These are phyloP conservation scores for Boletus smithii DNA, from an alignment of 1,284 basidiomycete species.

Conservation along the genomic window DNA sequence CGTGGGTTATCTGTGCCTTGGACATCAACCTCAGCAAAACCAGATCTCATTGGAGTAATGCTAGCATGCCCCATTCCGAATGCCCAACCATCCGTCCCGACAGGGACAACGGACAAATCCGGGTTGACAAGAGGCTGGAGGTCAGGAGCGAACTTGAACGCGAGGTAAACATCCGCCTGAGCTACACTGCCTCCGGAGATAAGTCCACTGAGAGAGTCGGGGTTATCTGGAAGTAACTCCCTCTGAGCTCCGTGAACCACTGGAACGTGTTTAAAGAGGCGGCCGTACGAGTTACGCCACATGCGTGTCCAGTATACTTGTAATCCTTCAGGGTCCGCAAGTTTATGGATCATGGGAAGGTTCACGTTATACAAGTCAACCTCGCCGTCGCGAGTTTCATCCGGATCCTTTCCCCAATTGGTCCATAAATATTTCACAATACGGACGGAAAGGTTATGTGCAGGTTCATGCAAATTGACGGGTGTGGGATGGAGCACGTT, in stretches of 20 bases:
- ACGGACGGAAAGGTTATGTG: slow-evolving; percentile 61
- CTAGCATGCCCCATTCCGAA: slow-evolving; percentile 64
- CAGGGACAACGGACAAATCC: slow-evolving; percentile 52
- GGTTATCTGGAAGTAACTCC: slow-evolving; percentile 37
- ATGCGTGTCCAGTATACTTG: slow-evolving; percentile 71
- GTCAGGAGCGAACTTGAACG: slow-evolving; percentile 82
- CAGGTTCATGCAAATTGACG: slow-evolving; percentile 55
- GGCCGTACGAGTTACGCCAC: slow-evolving; percentile 74
- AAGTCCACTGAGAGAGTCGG: slow-evolving; percentile 35
- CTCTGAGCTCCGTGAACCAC: slow-evolving; percentile 20
- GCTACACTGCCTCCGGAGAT: background rate
- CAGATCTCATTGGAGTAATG: slow-evolving; percentile 70
- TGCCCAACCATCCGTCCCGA: slow-evolving; percentile 82
- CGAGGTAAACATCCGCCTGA: slow-evolving; percentile 41
- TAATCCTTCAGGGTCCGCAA: slow-evolving; percentile 54
- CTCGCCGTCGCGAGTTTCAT: slow-evolving; percentile 56
- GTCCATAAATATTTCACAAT: slow-evolving; percentile 74
- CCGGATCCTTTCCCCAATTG: slow-evolving; percentile 73
- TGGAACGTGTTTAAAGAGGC: slow-evolving; percentile 60
- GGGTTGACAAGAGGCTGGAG: slow-evolving; percentile 70
- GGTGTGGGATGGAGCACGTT: slow-evolving; percentile 74
- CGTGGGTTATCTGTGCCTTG: slow-evolving; percentile 31
- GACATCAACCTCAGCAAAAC: slow-evolving; percentile 60
- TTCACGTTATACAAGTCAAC: slow-evolving; percentile 82
- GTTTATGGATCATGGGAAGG: slow-evolving; percentile 66